Percentiles rank a stretch among this genome's conserved stretches.
phyloP scores from a whole-genome alignment of 208 protist genomes.

The Tetramitus jugosus region DNA sequence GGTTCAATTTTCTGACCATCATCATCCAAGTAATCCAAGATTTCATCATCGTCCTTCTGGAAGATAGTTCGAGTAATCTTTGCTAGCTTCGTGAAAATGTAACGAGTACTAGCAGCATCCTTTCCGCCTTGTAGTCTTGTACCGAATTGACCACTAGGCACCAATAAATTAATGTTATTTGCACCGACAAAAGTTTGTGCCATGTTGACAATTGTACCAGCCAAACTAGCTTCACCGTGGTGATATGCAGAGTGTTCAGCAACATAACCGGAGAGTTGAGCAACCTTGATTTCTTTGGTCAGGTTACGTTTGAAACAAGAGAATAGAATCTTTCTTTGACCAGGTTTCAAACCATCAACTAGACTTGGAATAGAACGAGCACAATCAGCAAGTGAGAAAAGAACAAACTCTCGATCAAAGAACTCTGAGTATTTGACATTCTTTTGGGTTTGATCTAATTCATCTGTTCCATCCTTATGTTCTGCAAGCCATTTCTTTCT shows the following conservation, averaged over 20 bases:
- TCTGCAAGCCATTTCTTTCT: constrained; percentile 95
- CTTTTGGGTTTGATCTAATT: constrained; percentile 77
- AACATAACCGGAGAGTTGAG: constrained; percentile 98
- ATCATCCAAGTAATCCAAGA: constrained; percentile 96
- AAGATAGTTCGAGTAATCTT: constrained; percentile 87
- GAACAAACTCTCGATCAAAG: constrained; percentile 98
- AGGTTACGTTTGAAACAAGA: constrained; percentile 99
- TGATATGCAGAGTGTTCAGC: constrained; percentile 98
- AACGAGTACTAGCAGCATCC: constrained; percentile 94
- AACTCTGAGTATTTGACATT: constrained; percentile 89
- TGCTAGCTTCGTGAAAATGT: constrained; percentile 97
- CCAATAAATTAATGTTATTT: constrained; percentile 98
- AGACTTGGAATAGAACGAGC: constrained; percentile 80
- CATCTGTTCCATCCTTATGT: constrained; percentile 69
- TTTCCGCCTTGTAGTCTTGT: constrained; percentile 94
- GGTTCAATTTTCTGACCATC: constrained; percentile 98
- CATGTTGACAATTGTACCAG: constrained; percentile 96
- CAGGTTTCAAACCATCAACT: constrained; percentile 99
- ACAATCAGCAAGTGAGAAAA: constrained; percentile 96
- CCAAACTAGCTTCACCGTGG: constrained; percentile 96
- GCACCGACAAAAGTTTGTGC: constrained; percentile 95
- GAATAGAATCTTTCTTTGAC: constrained; percentile 99
- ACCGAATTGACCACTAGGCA: constrained; percentile 97
- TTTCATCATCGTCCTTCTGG: constrained; percentile 88
- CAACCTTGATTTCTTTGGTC: constrained; percentile 96